Evolutionary conservation across 2,329 filamentous ascomycete species (phyloP).

Genomic region (Parastagonospora nodorum): DNA sequence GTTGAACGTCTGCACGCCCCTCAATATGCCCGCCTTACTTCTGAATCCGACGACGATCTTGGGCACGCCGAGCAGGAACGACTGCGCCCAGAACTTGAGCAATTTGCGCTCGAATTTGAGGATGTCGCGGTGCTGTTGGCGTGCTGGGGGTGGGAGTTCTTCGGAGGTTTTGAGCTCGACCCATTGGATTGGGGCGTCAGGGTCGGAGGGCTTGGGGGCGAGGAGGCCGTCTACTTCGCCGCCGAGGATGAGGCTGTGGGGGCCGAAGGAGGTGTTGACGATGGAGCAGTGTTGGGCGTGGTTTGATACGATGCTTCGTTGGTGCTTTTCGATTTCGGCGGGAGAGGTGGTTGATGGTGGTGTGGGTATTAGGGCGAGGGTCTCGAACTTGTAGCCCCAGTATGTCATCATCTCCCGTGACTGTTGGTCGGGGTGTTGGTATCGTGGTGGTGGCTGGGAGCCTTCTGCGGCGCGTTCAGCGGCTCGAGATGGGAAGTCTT

Average conservation of each 20-base stretch:
- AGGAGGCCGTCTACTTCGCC: conserved; percentile 87
- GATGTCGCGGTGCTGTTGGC: conserved; percentile 66
- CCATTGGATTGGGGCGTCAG: conserved; percentile 70
- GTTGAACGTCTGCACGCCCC: conserved; percentile 75
- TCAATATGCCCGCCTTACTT: conserved; percentile 71
- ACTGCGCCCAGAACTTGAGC: conserved; percentile 96
- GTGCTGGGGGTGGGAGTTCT: conserved; percentile 57
- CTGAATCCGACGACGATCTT: conserved; percentile 92
- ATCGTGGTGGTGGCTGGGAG: conserved; percentile 23
- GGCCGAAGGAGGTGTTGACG: conserved; percentile 84
- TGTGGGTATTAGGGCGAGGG: conserved; percentile 74
- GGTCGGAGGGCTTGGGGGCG: conserved; percentile 20
- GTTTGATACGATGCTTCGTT: conserved; percentile 77
- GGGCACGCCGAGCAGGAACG: conserved; percentile 89
- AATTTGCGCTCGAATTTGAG: conserved; percentile 86
- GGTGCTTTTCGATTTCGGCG: conserved; percentile 78
- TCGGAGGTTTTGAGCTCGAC: conserved; percentile 93
- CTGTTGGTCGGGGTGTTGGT: conserved; percentile 57
- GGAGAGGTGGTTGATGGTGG: conserved; percentile 80
- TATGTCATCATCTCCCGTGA: conserved; percentile 85
- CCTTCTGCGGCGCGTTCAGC: conserved; percentile 59
- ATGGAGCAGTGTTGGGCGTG: conserved; percentile 95
- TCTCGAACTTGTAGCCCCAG: conserved; percentile 99
- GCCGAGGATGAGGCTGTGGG: conserved; percentile 75
- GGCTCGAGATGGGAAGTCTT: conserved; percentile 77